phyloP scores from a whole-genome alignment of 2,329 filamentous ascomycete genomes.

The Zelopaecilomyces penicillatus region DNA sequence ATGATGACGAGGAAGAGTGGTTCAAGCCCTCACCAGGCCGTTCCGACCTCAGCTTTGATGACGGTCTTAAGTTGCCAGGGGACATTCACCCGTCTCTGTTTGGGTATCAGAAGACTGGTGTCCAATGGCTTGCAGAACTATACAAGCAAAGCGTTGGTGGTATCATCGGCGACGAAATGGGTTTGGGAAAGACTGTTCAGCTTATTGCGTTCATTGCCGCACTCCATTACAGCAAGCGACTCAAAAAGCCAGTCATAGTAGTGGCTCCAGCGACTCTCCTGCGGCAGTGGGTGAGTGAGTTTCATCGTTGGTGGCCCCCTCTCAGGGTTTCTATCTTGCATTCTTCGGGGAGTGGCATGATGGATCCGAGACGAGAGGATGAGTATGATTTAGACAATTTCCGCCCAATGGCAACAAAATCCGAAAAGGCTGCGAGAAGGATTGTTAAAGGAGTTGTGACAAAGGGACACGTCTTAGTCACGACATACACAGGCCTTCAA shows the following conservation, averaged over 20 bases:
- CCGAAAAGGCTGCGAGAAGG: slow-evolving; percentile 56
- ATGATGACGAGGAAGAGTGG: slow-evolving; percentile 56
- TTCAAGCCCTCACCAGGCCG: slow-evolving; percentile 78
- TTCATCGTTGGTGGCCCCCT: slow-evolving; percentile 99
- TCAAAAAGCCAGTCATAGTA: slow-evolving; percentile 78
- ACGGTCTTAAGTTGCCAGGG: slow-evolving; percentile 73
- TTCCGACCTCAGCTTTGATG: slow-evolving; percentile 65
- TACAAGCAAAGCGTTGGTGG: slow-evolving; percentile 85
- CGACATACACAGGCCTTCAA: slow-evolving; percentile 92
- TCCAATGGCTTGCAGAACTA: slow-evolving; percentile 92
- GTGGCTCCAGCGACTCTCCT: slow-evolving; percentile 92
- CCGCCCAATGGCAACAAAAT: slow-evolving; percentile 24
- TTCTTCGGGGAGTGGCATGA: slow-evolving; percentile 92
- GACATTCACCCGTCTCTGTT: slow-evolving; percentile 91
- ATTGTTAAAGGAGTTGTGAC: slow-evolving; percentile 76
- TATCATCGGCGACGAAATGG: slow-evolving; percentile 97
- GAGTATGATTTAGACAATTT: slow-evolving; percentile 40
- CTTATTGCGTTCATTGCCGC: slow-evolving; percentile 74
- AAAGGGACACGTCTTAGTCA: slow-evolving; percentile 87
- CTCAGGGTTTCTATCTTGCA: slow-evolving; percentile 90
- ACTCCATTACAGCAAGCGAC: slow-evolving; percentile 80
- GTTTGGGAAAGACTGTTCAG: slow-evolving; percentile 83
- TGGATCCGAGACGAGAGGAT: slow-evolving; percentile 63
- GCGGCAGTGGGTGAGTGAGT: slow-evolving; percentile 97
- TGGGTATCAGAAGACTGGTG: slow-evolving; percentile 93